Evolutionary conservation across 1,284 basidiomycete genomes (phyloP), one percentile per base, ranked within the genome.

Genomic region (Singerocomus inundabilis): DNA sequence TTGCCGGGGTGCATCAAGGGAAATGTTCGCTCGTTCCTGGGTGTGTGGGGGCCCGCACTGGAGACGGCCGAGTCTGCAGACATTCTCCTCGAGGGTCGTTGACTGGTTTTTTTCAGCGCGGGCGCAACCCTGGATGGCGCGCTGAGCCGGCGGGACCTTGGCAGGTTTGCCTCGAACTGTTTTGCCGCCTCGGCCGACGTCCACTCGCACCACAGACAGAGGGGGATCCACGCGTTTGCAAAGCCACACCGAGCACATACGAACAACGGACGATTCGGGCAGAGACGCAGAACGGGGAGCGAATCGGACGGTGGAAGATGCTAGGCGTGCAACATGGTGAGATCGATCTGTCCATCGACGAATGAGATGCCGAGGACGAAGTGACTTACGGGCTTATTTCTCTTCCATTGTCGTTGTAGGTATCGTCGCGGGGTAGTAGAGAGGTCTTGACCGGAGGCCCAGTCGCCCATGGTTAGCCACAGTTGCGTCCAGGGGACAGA

Each of bases 161-260:
- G 62, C 57, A 61, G 63, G 48, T 60, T 67, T 28, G 60, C 52
- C 52, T 73, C 70, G 57, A 73, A 74, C 39, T 64, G 66, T 41
- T 63, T 64, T 55, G 68, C 65, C 6, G 71, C 70, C 42, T 68
- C 70, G 40, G 72, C 58, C 28, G 75, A 80, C 15, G 71, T 68
- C 72, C 77, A 74, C 53, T 71, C 62, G 61, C 81, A 83, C 78
- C 80, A 83, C 9, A 81, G 68, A 63, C 81, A 83, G 49, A 81
- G 65, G 21, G 73, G 72, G 48, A 80, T 71, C 54, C 75, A 69
- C 29, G 70, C 65, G 53, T 83, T 84, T 26, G 72, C 61, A 53
- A 79, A 81, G 7, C 75, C 73, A 57, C 81, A 84, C 33, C 57
- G 67, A 15, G 55, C 63, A 63, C 81, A 84, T 16, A 71, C 71